Conservation (phyloP, 768 basidiomycete genomes). For the Lactifluus piperatus region DNA sequence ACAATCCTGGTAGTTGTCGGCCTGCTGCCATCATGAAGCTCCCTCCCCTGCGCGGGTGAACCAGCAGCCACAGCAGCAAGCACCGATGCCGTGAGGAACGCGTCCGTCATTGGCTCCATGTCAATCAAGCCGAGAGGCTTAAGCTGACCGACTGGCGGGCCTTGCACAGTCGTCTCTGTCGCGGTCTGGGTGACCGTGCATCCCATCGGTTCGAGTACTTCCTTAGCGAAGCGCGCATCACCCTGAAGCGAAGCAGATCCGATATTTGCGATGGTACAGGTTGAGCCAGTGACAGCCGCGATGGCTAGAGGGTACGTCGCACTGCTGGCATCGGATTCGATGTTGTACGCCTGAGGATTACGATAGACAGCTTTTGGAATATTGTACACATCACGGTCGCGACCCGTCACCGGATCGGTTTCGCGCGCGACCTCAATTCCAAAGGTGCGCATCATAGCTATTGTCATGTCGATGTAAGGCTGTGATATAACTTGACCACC, state of each 20-base stretch:
- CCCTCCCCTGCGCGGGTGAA: conserved; percentile 41
- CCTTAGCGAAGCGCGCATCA: conserved; percentile 92
- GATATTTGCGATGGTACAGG: conserved; percentile 89
- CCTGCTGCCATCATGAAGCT: conserved; percentile 27
- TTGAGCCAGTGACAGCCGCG: conserved; percentile 95
- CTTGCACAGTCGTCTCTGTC: conserved; percentile 84
- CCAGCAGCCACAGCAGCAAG: conserved; percentile 72
- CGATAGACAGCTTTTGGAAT: conserved; percentile 74
- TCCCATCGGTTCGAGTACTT: conserved; percentile 92
- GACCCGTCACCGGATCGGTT: conserved; percentile 48
- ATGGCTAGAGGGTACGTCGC: conserved; percentile 97
- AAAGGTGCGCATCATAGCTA: conserved; percentile 94
- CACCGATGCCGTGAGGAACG: conserved; percentile 91
- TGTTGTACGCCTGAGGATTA: conserved; percentile 75
- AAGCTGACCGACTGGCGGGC: conserved; percentile 75
- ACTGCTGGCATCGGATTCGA: conserved; percentile 92
- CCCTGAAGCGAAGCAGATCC: conserved; percentile 88
- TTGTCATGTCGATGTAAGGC: conserved; percentile 99
- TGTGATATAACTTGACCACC: conserved; percentile 97
- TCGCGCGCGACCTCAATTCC: conserved; percentile 70
- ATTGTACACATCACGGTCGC: conserved; percentile 69
- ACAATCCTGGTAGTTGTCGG: conserved; percentile 65
- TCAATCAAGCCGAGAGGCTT: conserved; percentile 82
- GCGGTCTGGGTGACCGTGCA: conserved; percentile 84
- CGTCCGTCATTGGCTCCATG: conserved; percentile 99